Base-by-base conservation (phyloP, 2,329 filamentous ascomycete species). In the Diaporthe sp. region DNA sequence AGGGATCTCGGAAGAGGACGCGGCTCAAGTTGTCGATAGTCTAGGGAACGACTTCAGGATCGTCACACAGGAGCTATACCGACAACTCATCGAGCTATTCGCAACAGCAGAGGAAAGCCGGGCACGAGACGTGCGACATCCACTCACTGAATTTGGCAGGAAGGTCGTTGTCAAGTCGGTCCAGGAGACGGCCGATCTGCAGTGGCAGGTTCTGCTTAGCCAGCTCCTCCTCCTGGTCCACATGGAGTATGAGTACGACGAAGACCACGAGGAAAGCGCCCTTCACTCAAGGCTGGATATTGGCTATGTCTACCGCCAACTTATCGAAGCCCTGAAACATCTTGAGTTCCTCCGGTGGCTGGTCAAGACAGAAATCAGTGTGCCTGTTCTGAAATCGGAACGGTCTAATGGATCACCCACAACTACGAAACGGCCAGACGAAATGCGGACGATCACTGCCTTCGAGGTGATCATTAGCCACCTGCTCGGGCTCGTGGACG, bases 141-240 rank as follows among this genome's bases (percentile, higher is more conserved):
- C 89, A 2, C 84, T 95, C 58, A 95, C 94, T 0, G 89, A 92
- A 57, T 95, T 96, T 80, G 96, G 96, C 25, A 90, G 92, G 54
- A 94, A 91, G 78, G 85, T 95, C 2, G 87, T 95, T 19, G 90
- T 97, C 15, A 92, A 92, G 76, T 93, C 95, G 9, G 91, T 94
- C 0, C 93, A 96, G 80, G 95, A 98, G 80, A 93, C 90, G 17
- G 89, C 97, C 9, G 89, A 93, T 68, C 84, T 94, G 42, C 93
- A 94, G 75, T 92, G 92, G 84, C 91, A 91, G 75, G 87, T 97
- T 12, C 91, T 97, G 68, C 91, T 97, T 76, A 95, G 96, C 80
- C 90, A 98, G 74, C 86, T 98, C 3, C 89, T 97, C 3, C 88
- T 99, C 9, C 87, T 97, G 22, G 89, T 97, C 13, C 95, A 98